Percentiles rank a stretch among this genome's conserved stretches.
Evolutionary conservation across 768 basidiomycete species (phyloP).

Genomic region (Coprinellus aureogranulatus): DNA sequence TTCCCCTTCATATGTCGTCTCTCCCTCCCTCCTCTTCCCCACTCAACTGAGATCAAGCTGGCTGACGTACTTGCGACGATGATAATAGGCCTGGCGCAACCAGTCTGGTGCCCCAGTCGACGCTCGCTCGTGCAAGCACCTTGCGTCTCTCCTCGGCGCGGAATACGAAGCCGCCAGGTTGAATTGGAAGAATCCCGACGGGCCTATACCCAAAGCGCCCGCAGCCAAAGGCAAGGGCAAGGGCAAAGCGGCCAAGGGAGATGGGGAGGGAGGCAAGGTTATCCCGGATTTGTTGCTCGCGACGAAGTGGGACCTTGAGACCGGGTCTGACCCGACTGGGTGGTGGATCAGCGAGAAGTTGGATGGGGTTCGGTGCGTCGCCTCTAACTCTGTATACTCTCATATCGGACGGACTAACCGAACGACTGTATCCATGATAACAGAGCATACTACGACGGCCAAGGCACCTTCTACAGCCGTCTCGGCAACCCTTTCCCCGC

Average conservation of each 20-base stretch:
- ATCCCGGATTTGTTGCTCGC: constrained; percentile 50
- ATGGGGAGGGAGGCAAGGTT: constrained; percentile 27
- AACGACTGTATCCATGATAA: no score
- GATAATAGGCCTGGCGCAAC: background rate
- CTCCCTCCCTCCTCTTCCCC: background rate
- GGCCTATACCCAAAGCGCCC: constrained; percentile 14
- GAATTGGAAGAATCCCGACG: constrained; percentile 35
- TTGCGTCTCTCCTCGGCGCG: constrained; percentile 34
- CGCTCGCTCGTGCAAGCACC: constrained; percentile 40
- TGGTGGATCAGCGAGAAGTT: constrained; percentile 66
- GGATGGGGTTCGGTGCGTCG: constrained; percentile 61
- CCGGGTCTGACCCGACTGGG: constrained; percentile 50
- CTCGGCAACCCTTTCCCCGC: constrained; percentile 58
- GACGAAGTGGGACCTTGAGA: constrained; percentile 56
- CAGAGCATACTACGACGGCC: constrained; percentile 55
- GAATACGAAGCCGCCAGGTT: constrained; percentile 38
- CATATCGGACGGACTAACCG: no score
- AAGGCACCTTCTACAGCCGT: constrained; percentile 46
- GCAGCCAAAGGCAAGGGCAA: constrained; percentile 25
- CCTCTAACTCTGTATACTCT: no score
- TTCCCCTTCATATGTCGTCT: background rate
- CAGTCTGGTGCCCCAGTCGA: constrained; percentile 33
- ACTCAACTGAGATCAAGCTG: background rate
- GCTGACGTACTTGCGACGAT: background rate
- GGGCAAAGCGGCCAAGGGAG: constrained; percentile 25